A percentile compares a stretch with the other conserved stretches of the same genome.
Evolutionary conservation across 2,329 filamentous ascomycete genomes (phyloP).

Genomic region (Cadophora gregata): DNA sequence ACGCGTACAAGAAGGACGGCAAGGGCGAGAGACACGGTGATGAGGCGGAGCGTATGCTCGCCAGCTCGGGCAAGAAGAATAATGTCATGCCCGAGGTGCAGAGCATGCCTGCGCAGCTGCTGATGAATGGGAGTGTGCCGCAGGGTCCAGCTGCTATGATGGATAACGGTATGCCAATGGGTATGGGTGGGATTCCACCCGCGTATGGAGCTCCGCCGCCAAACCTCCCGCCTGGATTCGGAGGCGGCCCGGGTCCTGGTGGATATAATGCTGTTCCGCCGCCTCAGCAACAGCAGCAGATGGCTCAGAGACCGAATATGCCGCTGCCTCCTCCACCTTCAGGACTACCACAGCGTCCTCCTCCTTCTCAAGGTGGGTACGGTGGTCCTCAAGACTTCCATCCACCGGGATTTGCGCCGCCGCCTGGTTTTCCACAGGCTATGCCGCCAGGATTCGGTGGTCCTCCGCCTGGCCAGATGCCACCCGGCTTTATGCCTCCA

Average conservation of each 20-base stretch:
- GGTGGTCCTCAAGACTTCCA: constrained; percentile 65
- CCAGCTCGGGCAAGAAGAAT: constrained; percentile 90
- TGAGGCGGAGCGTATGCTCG: constrained; percentile 88
- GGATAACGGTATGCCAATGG: constrained; percentile 33
- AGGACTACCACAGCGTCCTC: constrained; percentile 68
- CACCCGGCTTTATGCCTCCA: constrained; percentile 40
- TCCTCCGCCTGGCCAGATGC: constrained; percentile 37
- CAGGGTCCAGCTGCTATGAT: constrained; percentile 50
- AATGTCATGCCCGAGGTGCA: constrained; percentile 79
- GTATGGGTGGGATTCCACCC: constrained; percentile 23
- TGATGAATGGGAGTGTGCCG: constrained; percentile 49
- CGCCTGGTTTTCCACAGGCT: constrained; percentile 51
- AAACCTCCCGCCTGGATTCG: constrained; percentile 41
- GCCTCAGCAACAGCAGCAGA: constrained; percentile 36
- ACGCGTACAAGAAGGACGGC: constrained; percentile 99
- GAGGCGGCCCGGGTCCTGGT: constrained; percentile 31
- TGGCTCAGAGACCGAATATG: constrained; percentile 47
- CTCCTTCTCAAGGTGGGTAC: constrained; percentile 70
- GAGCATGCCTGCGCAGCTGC: constrained; percentile 46
- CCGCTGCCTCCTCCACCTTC: constrained; percentile 63
- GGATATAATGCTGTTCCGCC: constrained; percentile 43
- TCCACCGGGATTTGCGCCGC: constrained; percentile 50
- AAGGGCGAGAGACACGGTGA: constrained; percentile 97
- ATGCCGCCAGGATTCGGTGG: constrained; percentile 51
- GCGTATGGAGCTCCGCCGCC: constrained; percentile 36